phyloP scores from a whole-genome alignment of 139 green algal genomes.

The Zygnema cylindricum region DNA sequence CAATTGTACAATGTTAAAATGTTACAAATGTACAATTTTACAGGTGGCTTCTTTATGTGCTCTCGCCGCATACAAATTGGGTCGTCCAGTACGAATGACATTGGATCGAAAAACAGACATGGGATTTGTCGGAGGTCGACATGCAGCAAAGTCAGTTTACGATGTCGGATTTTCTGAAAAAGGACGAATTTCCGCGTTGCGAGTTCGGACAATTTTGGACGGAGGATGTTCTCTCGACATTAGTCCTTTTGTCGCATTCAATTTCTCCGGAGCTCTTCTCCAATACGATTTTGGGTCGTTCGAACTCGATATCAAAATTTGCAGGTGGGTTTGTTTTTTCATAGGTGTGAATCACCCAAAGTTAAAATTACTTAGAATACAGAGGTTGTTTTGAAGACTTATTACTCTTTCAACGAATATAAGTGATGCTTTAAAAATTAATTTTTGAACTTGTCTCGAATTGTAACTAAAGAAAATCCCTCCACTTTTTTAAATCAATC shows the following conservation, averaged over 20 bases:
- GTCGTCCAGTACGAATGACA: constrained; percentile 16
- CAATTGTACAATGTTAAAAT: no score
- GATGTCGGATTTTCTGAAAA: constrained; percentile 27
- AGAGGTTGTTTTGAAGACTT: no score
- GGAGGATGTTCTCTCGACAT: constrained; percentile 10
- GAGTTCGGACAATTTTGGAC: constrained; percentile 20
- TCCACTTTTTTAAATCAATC: no score
- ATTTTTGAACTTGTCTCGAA: no score
- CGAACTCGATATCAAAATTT: constrained; percentile 20
- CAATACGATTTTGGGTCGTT: constrained; percentile 44
- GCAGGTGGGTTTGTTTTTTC: constrained; percentile 16
- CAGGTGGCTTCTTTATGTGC: constrained; percentile 25
- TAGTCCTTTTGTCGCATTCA: not conserved
- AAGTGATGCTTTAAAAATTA: no score
- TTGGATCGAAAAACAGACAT: constrained; percentile 49
- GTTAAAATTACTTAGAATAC: no score
- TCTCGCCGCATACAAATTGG: constrained; percentile 17
- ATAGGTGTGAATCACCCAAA: no score
- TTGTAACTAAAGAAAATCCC: no score
- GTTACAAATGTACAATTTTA: no score
- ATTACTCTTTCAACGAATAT: no score
- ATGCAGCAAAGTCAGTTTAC: constrained; percentile 21
- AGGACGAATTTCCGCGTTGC: constrained; percentile 23
- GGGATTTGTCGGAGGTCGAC: not conserved
- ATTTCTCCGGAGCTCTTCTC: not conserved